Percentiles rank a stretch among this genome's conserved stretches.
These are phyloP conservation scores for Fusarium annulatum DNA, from an alignment of 2,329 filamentous ascomycete species.

Conservation along the genomic window DNA sequence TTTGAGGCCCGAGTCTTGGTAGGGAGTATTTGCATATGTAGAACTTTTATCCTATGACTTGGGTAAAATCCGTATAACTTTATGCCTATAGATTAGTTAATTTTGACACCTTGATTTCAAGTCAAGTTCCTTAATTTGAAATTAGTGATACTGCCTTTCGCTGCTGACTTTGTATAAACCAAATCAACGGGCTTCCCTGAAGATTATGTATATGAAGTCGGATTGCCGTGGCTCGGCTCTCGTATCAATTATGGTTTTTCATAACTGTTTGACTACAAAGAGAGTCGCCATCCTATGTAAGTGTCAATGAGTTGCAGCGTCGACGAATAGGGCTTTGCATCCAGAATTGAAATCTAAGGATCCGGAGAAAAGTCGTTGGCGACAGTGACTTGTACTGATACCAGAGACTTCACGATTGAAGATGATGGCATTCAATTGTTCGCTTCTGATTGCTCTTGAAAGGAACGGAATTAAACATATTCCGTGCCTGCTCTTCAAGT, in stretches of 20 bases:
- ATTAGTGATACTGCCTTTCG: background rate
- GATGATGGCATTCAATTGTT: background rate
- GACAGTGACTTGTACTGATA: background rate
- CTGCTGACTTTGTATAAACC: background rate
- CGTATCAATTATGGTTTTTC: background rate
- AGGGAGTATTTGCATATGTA: background rate
- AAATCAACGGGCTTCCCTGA: background rate
- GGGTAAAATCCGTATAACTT: background rate
- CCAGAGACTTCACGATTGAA: background rate
- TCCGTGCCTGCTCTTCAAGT: background rate
- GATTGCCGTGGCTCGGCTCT: background rate
- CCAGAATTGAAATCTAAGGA: too few species aligned
- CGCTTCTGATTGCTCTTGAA: background rate
- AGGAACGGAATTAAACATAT: slow-evolving; percentile 1
- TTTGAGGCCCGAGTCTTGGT: background rate
- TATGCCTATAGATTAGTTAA: background rate
- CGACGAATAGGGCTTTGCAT: background rate
- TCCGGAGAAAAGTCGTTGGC: background rate
- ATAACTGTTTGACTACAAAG: background rate
- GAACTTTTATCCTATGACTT: background rate
- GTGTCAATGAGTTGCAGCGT: background rate
- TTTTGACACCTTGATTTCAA: background rate
- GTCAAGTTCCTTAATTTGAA: background rate
- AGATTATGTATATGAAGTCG: background rate
- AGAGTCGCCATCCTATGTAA: background rate